Evolutionary conservation across 257 asterid genomes (phyloP).

Genomic region (Solanum sejunctum): DNA sequence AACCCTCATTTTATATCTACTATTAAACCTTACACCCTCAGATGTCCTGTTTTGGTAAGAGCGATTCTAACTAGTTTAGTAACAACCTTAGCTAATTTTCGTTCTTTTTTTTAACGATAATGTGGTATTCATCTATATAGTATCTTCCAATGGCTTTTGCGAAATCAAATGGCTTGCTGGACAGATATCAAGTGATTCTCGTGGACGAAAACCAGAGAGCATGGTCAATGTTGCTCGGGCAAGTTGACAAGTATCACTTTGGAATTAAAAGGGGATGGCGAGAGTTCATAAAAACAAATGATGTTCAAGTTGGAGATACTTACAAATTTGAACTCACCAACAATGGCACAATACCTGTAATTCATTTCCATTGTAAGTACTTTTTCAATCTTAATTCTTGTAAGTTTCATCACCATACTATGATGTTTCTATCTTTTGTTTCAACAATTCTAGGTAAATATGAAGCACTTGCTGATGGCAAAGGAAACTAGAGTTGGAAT

Average conservation of each 20-base stretch:
- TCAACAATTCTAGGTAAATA: not conserved
- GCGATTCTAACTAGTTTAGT: not conserved
- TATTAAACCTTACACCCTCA: not conserved
- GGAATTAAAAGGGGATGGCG: not conserved
- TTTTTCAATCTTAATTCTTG: not conserved
- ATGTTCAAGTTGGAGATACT: constrained; percentile 5
- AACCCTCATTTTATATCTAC: not conserved
- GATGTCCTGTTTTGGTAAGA: not conserved
- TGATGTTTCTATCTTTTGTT: not conserved
- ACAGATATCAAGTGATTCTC: not conserved
- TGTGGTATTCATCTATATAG: not conserved
- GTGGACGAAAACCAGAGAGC: not conserved
- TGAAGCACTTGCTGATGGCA: not conserved
- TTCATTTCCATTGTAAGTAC: not conserved
- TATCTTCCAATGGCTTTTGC: not conserved
- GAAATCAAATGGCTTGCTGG: not conserved
- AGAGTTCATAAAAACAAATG: not conserved
- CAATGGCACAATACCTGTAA: constrained; percentile 1
- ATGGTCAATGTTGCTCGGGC: not conserved
- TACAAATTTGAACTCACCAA: constrained; percentile 11
- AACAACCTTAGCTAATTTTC: not conserved
- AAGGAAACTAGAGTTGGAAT: not conserved
- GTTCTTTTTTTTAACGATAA: not conserved
- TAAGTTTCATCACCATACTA: not conserved
- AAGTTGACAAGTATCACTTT: not conserved